Base-by-base conservation (phyloP, 176 grass and related monocot species). In the Elymus sibiricus region DNA sequence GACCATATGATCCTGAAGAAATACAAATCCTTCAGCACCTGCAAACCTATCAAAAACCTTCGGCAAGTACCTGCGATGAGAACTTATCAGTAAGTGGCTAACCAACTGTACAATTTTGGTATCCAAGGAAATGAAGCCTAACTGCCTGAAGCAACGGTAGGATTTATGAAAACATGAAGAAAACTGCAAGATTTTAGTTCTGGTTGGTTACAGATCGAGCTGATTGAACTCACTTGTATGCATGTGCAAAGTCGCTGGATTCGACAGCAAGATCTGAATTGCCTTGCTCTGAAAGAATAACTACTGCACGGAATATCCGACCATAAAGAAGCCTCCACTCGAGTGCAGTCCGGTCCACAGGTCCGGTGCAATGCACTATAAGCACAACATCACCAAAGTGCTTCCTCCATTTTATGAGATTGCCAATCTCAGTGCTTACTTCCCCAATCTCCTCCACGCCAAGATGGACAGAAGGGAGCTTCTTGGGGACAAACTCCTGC, bases 271-370 rank as follows among this genome's bases (percentile, higher is more conserved):
- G 93, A 76, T 95, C 93, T 19, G 77, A 31, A 87, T 84, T 92
- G 27, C 64, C 70, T 60, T 94, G 82, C 60, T 98, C 92, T 66
- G 96, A 86, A 72, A 94, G 74, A 87, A 95, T 91, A 69, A 95
- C 78, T 67, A 98, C 96, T 21, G 96, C 91, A 80, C 86, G 86
- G 69, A 98, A 95, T 84, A 98, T 91, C 71, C 96, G 83, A 31
- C 96, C 96, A 46, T 98, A 98, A 27, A 98, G 96, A 77, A 98
- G 82, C 80, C 96, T 90, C 96, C 96, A 98, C 79, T 98, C 92
- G 0, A 98, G 88, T 39, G 93, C 93, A 34, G 84, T 92, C 12
- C 84, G 88, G 27, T 92, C 86, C 16, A 95, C 88, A 72, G 82
- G 86, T 32, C 43, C 84, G 3, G 84, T 89, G 49, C 86, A 89